Conservation (phyloP, 2,329 filamentous ascomycete genomes). For the Penicillium fuscoglaucum region DNA sequence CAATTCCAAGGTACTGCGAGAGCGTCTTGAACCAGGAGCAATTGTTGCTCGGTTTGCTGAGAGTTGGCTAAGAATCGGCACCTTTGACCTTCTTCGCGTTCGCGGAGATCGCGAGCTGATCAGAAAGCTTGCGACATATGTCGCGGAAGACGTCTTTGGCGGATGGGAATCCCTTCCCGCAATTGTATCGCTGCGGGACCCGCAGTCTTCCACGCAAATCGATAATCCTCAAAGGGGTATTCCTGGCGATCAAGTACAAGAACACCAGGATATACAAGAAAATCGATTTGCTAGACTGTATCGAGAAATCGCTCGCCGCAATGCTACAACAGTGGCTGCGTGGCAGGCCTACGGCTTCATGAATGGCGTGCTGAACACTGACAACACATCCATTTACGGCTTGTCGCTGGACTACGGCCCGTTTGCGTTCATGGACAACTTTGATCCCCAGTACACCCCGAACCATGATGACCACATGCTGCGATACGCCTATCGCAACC, state of each 20-base stretch:
- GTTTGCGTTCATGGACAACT: constrained; percentile 97
- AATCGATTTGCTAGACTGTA: constrained; percentile 88
- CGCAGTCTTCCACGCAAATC: constrained; percentile 38
- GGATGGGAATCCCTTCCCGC: constrained; percentile 84
- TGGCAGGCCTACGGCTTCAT: constrained; percentile 99
- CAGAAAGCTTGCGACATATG: constrained; percentile 73
- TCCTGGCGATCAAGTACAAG: constrained; percentile 61
- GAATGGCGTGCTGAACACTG: constrained; percentile 96
- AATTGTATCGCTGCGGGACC: constrained; percentile 48
- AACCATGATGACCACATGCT: constrained; percentile 92
- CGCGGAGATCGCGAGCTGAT: constrained; percentile 76
- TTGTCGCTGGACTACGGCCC: constrained; percentile 93
- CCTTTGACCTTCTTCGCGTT: constrained; percentile 85
- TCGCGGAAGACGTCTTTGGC: constrained; percentile 81
- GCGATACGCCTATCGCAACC: constrained; percentile 89
- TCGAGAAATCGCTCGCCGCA: constrained; percentile 80
- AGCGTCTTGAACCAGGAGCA: constrained; percentile 82
- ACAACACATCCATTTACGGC: constrained; percentile 90
- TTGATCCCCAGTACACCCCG: constrained; percentile 90
- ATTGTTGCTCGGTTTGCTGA: constrained; percentile 91
- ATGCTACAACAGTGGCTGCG: constrained; percentile 81
- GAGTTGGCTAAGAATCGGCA: constrained; percentile 90
- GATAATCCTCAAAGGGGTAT: constrained; percentile 56
- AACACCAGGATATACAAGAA: constrained; percentile 66
- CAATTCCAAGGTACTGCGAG: constrained; percentile 70